Percentiles rank a stretch among this genome's conserved stretches.
These are phyloP conservation scores for Arabidopsis arenosa DNA, from an alignment of 345 rosid species.

Conservation along the genomic window DNA sequence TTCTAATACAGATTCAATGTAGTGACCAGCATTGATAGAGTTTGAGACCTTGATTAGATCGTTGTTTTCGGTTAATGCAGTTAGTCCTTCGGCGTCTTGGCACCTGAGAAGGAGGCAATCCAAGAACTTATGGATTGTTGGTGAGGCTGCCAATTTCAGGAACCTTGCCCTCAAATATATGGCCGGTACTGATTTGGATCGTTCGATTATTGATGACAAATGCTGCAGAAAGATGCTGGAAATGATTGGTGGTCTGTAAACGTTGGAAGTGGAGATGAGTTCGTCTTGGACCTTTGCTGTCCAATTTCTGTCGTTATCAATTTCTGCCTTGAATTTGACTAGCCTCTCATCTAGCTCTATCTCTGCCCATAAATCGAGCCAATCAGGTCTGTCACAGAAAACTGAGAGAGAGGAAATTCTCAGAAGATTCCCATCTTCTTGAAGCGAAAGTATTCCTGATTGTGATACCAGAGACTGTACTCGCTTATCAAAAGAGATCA, in stretches of 20 bases:
- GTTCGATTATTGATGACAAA: constrained; percentile 67
- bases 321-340: constrained; percentile 63
- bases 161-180: constrained; percentile 69
- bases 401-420: constrained; percentile 81
- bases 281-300: constrained; percentile 66
- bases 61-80: constrained; percentile 80
- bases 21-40: constrained; percentile 70
- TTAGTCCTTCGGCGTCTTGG: constrained; percentile 96
- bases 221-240: constrained; percentile 58
- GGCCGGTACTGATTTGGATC: constrained; percentile 71
- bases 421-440: constrained; percentile 67
- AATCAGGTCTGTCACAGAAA: constrained; percentile 89
- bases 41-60: constrained; percentile 79
- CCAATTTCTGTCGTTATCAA: constrained; percentile 76
- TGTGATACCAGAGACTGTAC: constrained; percentile 75
- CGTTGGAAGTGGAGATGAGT: constrained; percentile 60
- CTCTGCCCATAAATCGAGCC: constrained; percentile 94
- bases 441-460: constrained; percentile 79
- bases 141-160: constrained; percentile 69
- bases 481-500: constrained; percentile 83
- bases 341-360: constrained; percentile 72
- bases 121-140: constrained; percentile 62
- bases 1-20: constrained; percentile 68
- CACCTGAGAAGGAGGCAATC: constrained; percentile 74
- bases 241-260: constrained; percentile 71